Conservation (phyloP, 2,329 filamentous ascomycete genomes). For the Alternaria sp. region DNA sequence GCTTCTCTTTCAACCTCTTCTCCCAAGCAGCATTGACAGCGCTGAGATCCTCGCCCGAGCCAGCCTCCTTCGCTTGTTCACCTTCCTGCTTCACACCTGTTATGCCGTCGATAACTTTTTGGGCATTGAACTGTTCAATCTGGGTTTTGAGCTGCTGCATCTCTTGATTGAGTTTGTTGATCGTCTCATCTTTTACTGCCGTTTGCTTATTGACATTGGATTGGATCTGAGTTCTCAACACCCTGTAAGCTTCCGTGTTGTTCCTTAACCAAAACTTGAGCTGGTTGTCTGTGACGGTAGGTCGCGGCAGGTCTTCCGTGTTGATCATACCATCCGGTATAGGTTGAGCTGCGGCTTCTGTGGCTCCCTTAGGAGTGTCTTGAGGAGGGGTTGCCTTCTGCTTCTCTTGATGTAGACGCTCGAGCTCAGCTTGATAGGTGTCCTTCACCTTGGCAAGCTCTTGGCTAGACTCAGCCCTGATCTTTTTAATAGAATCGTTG, state of each 20-base stretch:
- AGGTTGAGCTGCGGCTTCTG: slow-evolving; percentile 9
- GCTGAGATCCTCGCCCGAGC: slow-evolving; percentile 28
- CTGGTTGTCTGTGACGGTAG: slow-evolving; percentile 21
- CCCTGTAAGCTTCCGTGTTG: slow-evolving; percentile 16
- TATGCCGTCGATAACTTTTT: slow-evolving; percentile 21
- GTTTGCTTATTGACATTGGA: slow-evolving; percentile 18
- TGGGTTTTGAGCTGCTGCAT: slow-evolving; percentile 23
- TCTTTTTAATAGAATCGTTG: slow-evolving; percentile 70
- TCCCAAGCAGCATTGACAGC: slow-evolving; percentile 49
- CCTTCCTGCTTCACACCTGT: slow-evolving; percentile 26
- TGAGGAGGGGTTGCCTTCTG: slow-evolving; percentile 7
- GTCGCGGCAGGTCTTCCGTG: slow-evolving; percentile 33
- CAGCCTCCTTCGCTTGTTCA: slow-evolving; percentile 21
- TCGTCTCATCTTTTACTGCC: slow-evolving; percentile 8
- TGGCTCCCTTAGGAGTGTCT: slow-evolving; percentile 15
- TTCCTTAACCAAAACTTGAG: slow-evolving; percentile 21
- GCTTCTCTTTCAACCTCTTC: slow-evolving; percentile 48
- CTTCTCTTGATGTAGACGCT: slow-evolving; percentile 35
- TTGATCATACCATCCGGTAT: slow-evolving; percentile 29
- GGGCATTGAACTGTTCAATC: slow-evolving; percentile 24
- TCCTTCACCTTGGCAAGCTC: slow-evolving; percentile 56
- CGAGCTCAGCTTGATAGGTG: slow-evolving; percentile 50
- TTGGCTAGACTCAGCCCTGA: slow-evolving; percentile 30
- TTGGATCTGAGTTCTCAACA: slow-evolving; percentile 21
- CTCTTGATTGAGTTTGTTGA: slow-evolving; percentile 18